These are phyloP conservation scores for Penicillium aurantiogriseum DNA, from an alignment of 2,329 filamentous ascomycete genomes.

Conservation along the genomic window DNA sequence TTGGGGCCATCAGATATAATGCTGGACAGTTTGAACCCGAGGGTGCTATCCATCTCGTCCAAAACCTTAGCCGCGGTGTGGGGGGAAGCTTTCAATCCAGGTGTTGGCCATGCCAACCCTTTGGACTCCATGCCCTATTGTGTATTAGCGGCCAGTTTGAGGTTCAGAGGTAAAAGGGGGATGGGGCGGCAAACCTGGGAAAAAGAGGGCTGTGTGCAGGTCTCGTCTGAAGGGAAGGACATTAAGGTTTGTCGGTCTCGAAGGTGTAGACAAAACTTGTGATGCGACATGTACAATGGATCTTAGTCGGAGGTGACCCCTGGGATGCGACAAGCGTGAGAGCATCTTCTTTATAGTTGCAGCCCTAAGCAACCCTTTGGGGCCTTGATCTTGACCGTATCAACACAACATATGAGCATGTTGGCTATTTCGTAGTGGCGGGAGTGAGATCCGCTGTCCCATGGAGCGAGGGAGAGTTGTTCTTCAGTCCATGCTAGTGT, in stretches of 20 bases:
- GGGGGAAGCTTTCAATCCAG: constrained; percentile 87
- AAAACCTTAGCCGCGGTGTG: constrained; percentile 71
- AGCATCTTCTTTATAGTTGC: constrained; percentile 23
- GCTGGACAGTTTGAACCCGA: constrained; percentile 71
- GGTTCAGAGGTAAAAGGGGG: background rate
- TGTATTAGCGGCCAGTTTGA: constrained; percentile 12
- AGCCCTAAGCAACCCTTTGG: constrained; percentile 13
- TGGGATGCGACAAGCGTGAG: constrained; percentile 3
- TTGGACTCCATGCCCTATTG: constrained; percentile 79
- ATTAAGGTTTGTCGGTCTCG: background rate
- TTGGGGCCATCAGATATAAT: constrained; percentile 80
- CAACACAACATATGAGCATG: constrained; percentile 20
- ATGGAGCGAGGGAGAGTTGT: background rate
- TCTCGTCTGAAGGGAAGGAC: constrained; percentile 7
- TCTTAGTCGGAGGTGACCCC: background rate
- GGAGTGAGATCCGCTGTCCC: constrained; percentile 1
- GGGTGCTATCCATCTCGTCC: constrained; percentile 77
- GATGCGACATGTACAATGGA: background rate
- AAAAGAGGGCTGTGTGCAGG: constrained; percentile 49
- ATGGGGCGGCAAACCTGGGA: constrained; percentile 39
- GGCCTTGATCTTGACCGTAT: constrained; percentile 16
- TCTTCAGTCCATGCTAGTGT: background rate
- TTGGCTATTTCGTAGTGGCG: constrained; percentile 4
- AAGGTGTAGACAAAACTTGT: background rate
- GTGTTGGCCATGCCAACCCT: constrained; percentile 82